Evolutionary conservation across 1,284 basidiomycete genomes (phyloP), one percentile per base, ranked within the genome.

Genomic region (Rhodotorula sp.): DNA sequence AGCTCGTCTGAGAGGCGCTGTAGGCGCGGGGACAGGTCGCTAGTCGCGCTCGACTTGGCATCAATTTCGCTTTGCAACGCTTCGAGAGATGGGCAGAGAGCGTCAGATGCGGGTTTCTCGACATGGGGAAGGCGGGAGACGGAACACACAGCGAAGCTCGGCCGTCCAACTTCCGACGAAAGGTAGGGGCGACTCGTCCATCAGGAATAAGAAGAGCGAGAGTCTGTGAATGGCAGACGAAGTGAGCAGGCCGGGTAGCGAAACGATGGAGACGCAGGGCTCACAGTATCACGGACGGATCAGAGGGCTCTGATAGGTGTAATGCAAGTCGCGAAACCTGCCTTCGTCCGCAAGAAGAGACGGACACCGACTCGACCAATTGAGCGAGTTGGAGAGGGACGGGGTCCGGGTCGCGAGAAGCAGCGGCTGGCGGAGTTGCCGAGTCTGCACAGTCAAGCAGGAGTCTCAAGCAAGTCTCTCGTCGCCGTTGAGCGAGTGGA

Each of bases 131-230:
- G 6, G 46, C 10, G 0, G 19, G 19, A 30, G 15, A 54, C 36
- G 10, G 20, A n/a, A 11, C 68, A 24, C 27, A 66, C 68, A 9
- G 4, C 51, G 54, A 7, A 70, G 46, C 22, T 60, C 44, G 3
- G 24, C 30, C 1, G 51, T 66, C 68, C 63, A 70, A 9, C 68
- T 64, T 27, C 62, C 56, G n/a, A 62, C 46, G 47, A 70, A 70
- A 4, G n/a, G 44, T 0, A 66, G 39, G 3, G 68, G 56, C 0
- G 68, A 36, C 32, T 70, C 67, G 48, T 62, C 56, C 67, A 69
- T 70, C 1, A 0, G 17, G 13, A 4, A 13, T 19, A 19, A 7
- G n/a, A 2, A 6, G 27, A 13, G 27, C 34, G 13, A 15, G 20
- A 8, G 17, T 24, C 44, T 49, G 48, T 9, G 8, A 22, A 13